Evolutionary conservation across 352 stramenopile genomes (phyloP), one percentile per base, ranked within the genome.

Genomic region (Chrysophaeum taylorii): DNA sequence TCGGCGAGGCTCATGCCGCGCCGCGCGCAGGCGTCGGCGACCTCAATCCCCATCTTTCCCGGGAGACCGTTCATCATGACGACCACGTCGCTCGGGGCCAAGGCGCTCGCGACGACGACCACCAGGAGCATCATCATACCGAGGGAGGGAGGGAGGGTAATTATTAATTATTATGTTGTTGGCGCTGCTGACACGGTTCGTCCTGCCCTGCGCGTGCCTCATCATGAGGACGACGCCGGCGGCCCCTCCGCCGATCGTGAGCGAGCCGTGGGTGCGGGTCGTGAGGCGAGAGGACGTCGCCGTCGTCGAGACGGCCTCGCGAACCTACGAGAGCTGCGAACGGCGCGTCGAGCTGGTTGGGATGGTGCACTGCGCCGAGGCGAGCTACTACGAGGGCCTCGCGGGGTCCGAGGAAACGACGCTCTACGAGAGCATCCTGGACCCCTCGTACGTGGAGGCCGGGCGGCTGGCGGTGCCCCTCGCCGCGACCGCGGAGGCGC

Each of bases 31-130:
- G 83, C 83, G 73, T 89, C 83, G 27, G 81, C 83, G 39, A 80
- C 80, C 25, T 79, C 79, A 38, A 78, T 85, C 21, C 81, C 83
- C 83, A 89, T 89, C 35, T 82, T 82, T 33, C 83, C 83, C 29
- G 83, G 83, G 79, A 89, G 85, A 25, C 83, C 83, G 71, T 89
- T 89, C 0, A 89, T 81, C 83, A 87, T 87, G 52, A 87, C 77
- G 31, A 68, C 69, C 23, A 81, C 36, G 41, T 68, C 45, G 60
- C 48, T 21, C 5, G 48, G 48, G 18, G 48, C 48, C 5, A 60
- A 9, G 18, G 48, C 18, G 18, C 5, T 60, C 25, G 48, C 25
- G 48, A 25, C 18, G 39, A 12, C 39, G 39, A 45, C 39, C 39
- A 21, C 39, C 39, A 21, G 39, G 39, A n/a, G n/a, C n/a, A n/a